Base-by-base conservation (phyloP, 2,329 filamentous ascomycete genomes). In the Thelonectria olida region DNA sequence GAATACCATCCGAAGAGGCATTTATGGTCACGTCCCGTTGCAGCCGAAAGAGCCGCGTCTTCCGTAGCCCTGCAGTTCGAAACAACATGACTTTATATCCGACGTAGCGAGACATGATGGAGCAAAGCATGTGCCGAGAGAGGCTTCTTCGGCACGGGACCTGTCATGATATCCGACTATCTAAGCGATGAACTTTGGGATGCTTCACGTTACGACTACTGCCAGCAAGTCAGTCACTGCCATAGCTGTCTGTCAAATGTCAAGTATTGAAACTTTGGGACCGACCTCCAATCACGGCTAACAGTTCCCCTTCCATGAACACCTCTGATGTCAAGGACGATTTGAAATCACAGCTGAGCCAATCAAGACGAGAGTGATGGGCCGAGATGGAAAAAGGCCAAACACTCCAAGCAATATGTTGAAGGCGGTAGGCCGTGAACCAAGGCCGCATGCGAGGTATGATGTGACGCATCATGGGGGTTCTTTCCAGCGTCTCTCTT, bases 41-140 rank as follows among this genome's bases (percentile, higher is more conserved):
- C 58, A 55, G 58, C 58, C 58, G 58, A 61, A 52, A 17, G 58
- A 61, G 48, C 58, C 58, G 58, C 49, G 13, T 54, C 50, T 61
- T 61, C 58, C 58, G 58, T 50, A 42, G 34, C 15, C 28, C 31
- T 34, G 45, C 25, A 17, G 19, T 15, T 31, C 49, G 22, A n/a
- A 15, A 28, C 23, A 42, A 56, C 15, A 47, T 28, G 23, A 20
- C 27, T 25, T 19, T n/a, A n/a, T 41, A 9, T 20, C 31, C 31
- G 31, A 15, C 31, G 31, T 28, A 20, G 39, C 28, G 44, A 13
- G 15, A 41, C 7, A 22, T 7, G 9, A 42, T n/a, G n/a, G 13
- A 38, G 23, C 5, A 41, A 13, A 9, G 10, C 23, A 28, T 13
- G 31, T 49, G 36, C 34, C 8, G 28, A 39, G 31, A 34, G 12